Conservation (phyloP, 1,284 basidiomycete genomes). For the Microbotryum intermedium region DNA sequence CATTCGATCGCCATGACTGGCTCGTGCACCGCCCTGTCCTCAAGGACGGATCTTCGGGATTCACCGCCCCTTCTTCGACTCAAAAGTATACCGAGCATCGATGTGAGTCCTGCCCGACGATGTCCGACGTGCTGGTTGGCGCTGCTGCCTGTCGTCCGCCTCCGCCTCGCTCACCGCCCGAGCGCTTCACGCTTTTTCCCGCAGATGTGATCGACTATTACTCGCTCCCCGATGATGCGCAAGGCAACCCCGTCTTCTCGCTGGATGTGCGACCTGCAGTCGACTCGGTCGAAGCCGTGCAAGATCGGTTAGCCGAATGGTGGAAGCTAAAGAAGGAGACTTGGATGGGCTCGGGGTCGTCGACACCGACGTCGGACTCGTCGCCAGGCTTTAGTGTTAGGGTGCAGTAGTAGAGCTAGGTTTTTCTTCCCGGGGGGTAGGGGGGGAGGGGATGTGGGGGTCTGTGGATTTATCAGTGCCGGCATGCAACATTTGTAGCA, state of each 20-base stretch:
- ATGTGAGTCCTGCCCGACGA: constrained; percentile 8
- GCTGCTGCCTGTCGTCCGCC: no score
- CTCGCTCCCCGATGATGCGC: constrained; percentile 69
- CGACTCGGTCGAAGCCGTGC: constrained; percentile 31
- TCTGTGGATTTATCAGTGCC: no score
- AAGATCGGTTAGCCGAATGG: constrained; percentile 33
- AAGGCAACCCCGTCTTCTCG: constrained; percentile 78
- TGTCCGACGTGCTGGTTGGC: no score
- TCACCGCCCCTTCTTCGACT: not conserved
- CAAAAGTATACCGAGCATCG: constrained; percentile 22
- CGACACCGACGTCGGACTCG: no score
- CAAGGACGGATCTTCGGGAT: no score
- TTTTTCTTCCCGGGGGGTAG: no score
- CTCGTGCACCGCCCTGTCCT: constrained; percentile 40
- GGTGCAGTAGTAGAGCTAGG: no score
- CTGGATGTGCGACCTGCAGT: constrained; percentile 58
- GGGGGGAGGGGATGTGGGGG: no score
- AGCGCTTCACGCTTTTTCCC: not conserved
- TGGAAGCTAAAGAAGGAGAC: constrained; percentile 32
- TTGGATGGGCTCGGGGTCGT: constrained; percentile 2
- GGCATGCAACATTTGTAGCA: no score
- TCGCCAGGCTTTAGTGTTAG: no score
- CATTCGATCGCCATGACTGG: constrained; percentile 99
- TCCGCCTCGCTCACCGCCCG: no score
- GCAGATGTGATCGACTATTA: constrained; percentile 89